Evolutionary conservation across 1,284 basidiomycete genomes (phyloP), one percentile per base, ranked within the genome.

Genomic region (Ustilago sp.): DNA sequence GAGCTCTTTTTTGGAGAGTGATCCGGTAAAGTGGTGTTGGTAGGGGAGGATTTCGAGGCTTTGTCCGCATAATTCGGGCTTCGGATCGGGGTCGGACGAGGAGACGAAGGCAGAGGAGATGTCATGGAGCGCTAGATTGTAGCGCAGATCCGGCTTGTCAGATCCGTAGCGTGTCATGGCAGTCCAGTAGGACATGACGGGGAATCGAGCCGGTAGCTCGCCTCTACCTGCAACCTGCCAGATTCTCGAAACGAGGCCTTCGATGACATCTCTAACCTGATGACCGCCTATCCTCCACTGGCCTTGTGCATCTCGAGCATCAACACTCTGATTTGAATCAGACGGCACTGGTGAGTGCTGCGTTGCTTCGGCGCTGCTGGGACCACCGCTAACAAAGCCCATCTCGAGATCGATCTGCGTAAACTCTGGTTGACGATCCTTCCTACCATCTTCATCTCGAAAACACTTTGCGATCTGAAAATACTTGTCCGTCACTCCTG

Each of bases 331-430:
- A 5, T 23, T 39, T 8, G 34, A 23, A 9, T 5, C 8, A 7
- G 58, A 59, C 19, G 43, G 9, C 23, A 3, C 23, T 32, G 50
- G 2, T 12, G 51, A 15, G 8, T 50, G 48, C n/a, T 9, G 23
- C 17, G 51, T 13, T 52, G 7, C 39, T 48, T 43, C 13, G 15
- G 32, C 7, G 23, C 51, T 92, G 88, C 70, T 90, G 87, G 85
- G 71, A 2, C 85, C 79, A 12, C 95, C 97, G 23, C 92, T 92
- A 32, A 97, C 92, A 87, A 93, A 98, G 2, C 93, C 94, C 93
- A 98, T 95, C 88, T 98, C 95, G 74, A 98, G 87, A 90, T 98
- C 95, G 74, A 98, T 89, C 87, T 98, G 95, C 23, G 95, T 98
- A 87, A 98, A 98, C 87, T 98, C 95, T 0, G 95, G 94, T 85